phyloP scores from a whole-genome alignment of 768 basidiomycete genomes.

The Hygrocybe punicea region DNA sequence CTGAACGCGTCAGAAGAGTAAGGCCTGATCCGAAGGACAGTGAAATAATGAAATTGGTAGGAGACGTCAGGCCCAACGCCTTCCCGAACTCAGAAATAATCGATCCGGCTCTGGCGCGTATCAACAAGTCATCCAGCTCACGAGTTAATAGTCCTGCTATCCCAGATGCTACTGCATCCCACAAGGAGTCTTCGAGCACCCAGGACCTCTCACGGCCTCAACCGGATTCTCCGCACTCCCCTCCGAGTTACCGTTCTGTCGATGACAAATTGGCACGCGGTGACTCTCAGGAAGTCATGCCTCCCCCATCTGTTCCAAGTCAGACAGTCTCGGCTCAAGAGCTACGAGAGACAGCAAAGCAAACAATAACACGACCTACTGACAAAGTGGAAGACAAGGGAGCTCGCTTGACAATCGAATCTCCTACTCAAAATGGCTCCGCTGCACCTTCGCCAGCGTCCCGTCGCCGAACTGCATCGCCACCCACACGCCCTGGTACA shows the following conservation, averaged over 20 bases:
- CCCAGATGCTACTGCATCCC: slow-evolving; percentile 2
- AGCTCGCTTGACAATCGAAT: slow-evolving; percentile 28
- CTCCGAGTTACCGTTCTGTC: slow-evolving; percentile 35
- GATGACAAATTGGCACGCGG: slow-evolving; percentile 42
- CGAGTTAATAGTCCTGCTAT: not conserved
- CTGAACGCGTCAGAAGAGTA: slow-evolving; percentile 72
- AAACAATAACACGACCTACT: slow-evolving; percentile 42
- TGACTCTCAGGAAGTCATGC: slow-evolving; percentile 56
- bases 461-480: slow-evolving; percentile 63
- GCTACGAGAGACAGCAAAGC: slow-evolving; percentile 74
- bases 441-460: slow-evolving; percentile 59
- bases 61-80: not conserved
- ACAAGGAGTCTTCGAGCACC: slow-evolving; percentile 18
- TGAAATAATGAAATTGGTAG: slow-evolving; percentile 34
- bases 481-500: slow-evolving; percentile 62
- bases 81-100: slow-evolving; percentile 1
- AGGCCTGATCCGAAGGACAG: slow-evolving; percentile 39
- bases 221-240: slow-evolving; percentile 36
- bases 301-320: slow-evolving; percentile 73
- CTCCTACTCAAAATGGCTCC: slow-evolving; percentile 50
- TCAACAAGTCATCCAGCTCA: not conserved
- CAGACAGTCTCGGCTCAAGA: slow-evolving; percentile 77
- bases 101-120: slow-evolving; percentile 4
- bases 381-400: slow-evolving; percentile 44
- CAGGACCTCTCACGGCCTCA: slow-evolving; percentile 22